Conservation (phyloP, 1,284 basidiomycete species). For the Apiotrichum mycotoxinovorans region DNA sequence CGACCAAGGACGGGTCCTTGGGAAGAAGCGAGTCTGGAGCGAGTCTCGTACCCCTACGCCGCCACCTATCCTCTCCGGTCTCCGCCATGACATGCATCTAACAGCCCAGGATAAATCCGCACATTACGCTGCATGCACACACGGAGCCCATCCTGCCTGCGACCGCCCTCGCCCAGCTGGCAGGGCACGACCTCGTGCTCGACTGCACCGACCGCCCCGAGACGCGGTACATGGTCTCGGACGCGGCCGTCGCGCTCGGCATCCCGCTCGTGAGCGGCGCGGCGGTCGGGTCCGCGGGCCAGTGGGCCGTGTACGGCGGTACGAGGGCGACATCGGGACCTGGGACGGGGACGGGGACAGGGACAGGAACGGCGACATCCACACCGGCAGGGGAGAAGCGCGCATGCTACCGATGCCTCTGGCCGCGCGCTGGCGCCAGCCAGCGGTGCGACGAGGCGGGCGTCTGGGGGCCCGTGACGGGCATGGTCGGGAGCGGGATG, state of each 20-base stretch:
- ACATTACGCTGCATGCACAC: slow-evolving; percentile 58
- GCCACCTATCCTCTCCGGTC: background rate
- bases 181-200: slow-evolving; percentile 69
- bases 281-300: slow-evolving; percentile 86
- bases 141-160: slow-evolving; percentile 57
- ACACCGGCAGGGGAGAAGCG: slow-evolving; percentile 56
- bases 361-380: no score
- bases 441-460: slow-evolving; percentile 82
- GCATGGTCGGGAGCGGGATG: slow-evolving; percentile 86
- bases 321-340: no score
- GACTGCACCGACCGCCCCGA: slow-evolving; percentile 95
- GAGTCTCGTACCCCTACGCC: no score
- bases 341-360: no score
- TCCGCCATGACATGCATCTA: no score
- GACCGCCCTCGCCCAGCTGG: slow-evolving; percentile 63
- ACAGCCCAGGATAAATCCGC: slow-evolving; percentile 64
- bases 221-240: slow-evolving; percentile 91
- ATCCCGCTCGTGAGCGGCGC: slow-evolving; percentile 88
- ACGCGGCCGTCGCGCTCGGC: slow-evolving; percentile 68
- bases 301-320: slow-evolving; percentile 70
- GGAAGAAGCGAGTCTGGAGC: no score
- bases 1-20: no score
- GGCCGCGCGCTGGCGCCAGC: slow-evolving; percentile 62
- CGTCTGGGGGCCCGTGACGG: slow-evolving; percentile 84
- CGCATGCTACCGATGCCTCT: slow-evolving; percentile 93